These are phyloP conservation scores for Diaporthe sp. DNA, from an alignment of 2,329 filamentous ascomycete species.

Conservation along the genomic window DNA sequence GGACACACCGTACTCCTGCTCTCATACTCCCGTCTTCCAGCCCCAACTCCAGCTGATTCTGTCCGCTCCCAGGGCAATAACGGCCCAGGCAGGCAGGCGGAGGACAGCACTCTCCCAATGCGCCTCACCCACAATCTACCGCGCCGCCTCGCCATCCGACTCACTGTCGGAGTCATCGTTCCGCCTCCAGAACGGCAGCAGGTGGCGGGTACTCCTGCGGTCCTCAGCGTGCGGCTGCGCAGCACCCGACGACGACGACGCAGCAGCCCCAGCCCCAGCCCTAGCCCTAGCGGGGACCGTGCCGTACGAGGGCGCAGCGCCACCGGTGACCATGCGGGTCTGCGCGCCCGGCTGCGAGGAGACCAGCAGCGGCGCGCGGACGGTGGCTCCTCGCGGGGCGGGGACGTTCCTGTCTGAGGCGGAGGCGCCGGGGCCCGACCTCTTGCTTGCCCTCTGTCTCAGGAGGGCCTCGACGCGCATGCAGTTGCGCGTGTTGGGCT, in stretches of 20 bases:
- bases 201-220: constrained; percentile 13
- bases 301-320: constrained; percentile 31
- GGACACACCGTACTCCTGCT: background rate
- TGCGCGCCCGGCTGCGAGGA: constrained; percentile 30
- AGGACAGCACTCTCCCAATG: background rate
- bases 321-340: constrained; percentile 21
- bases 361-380: constrained; percentile 34
- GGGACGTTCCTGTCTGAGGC: constrained; percentile 4
- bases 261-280: background rate
- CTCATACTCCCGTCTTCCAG: background rate
- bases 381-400: background rate
- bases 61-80: too few species aligned
- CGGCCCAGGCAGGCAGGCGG: background rate
- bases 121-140: background rate
- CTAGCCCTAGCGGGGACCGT: constrained; percentile 15
- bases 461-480: constrained; percentile 35
- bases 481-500: constrained; percentile 40
- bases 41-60: too few species aligned
- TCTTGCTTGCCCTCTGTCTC: constrained; percentile 26
- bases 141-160: constrained; percentile 8
- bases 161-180: constrained; percentile 39
- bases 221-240: constrained; percentile 4
- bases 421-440: background rate
- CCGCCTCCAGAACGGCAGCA: constrained; percentile 38
- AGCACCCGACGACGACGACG: background rate